Evolutionary conservation across 306 rosid species (phyloP), one percentile per base, ranked within the genome.

Genomic region (Vigna nakashimae): DNA sequence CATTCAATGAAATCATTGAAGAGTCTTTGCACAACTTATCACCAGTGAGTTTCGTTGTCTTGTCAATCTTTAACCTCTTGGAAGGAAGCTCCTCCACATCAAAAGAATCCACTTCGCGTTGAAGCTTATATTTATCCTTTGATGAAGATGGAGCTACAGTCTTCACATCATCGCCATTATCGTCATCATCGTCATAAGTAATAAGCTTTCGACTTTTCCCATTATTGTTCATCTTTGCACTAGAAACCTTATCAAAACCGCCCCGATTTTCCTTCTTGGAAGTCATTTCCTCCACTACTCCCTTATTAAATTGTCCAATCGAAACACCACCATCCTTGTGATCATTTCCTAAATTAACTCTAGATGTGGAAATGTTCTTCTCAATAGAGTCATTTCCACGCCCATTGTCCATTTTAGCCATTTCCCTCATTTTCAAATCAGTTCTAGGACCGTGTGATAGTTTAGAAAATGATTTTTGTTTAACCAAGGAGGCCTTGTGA

Each of bases 61-160:
- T 80, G 36, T 60, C 82, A 28, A 59, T 67, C 76, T 86, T 92
- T 78, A 69, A 68, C 90, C 85, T 91, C 87, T 91, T 87, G 10
- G 83, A 70, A 60, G 78, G 79, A 57, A 58, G 78, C 53, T 81
- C 83, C 40, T 87, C 85, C n/a, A 28, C 78, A 68, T 74, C 82
- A 71, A 43, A 34, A 58, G 75, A 43, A 80, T 84, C 86, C 66
- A 55, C 68, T 20, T 40, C 57, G 0, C 14, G 65, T 52, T 30
- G 79, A 59, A 42, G 76, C 52, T 78, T 83, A 40, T 32, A 24
- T 80, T 73, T 82, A 43, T 49, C 82, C 73, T 69, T 84, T 11
- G 57, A 79, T 17, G 53, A 43, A 70, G 65, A 18, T 20, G 71
- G 66, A 36, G 82, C 70, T 50, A 68, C 43, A 81, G 11, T 50